Conservation (phyloP, 2,329 filamentous ascomycete species). For the Cordyceps javanica region DNA sequence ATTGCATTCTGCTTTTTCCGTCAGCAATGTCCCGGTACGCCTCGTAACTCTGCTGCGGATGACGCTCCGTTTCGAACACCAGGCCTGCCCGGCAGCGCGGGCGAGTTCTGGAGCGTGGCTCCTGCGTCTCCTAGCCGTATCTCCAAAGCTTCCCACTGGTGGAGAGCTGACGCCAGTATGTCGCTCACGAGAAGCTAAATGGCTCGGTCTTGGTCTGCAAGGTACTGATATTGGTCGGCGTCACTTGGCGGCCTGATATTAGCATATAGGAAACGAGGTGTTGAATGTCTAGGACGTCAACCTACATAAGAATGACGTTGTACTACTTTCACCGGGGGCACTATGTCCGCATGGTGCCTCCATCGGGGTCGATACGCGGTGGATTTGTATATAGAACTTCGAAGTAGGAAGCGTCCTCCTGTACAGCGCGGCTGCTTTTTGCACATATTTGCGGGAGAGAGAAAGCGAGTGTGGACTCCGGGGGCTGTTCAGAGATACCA, state of each 20-base stretch:
- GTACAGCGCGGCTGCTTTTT: too few species aligned
- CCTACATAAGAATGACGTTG: background rate
- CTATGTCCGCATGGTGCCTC: background rate
- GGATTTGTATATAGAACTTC: too few species aligned
- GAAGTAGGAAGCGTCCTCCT: too few species aligned
- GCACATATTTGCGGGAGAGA: background rate
- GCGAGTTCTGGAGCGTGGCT: background rate
- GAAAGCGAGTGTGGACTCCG: too few species aligned
- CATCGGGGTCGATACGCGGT: background rate
- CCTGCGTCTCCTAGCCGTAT: background rate
- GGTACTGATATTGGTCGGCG: background rate
- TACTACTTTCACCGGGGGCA: background rate
- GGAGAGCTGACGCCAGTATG: background rate
- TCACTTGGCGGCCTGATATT: background rate
- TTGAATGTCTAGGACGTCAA: background rate
- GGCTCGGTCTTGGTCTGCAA: background rate
- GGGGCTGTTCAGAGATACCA: too few species aligned
- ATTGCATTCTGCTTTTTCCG: slow-evolving; percentile 54
- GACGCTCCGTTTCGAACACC: background rate
- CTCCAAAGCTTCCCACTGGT: background rate
- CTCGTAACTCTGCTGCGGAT: slow-evolving; percentile 2
- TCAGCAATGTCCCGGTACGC: slow-evolving; percentile 23
- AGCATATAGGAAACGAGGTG: background rate
- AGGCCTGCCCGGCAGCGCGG: background rate
- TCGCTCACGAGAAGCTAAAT: background rate